These are phyloP conservation scores for Thecaphora frezii DNA, from an alignment of 1,284 basidiomycete genomes.

Conservation along the genomic window DNA sequence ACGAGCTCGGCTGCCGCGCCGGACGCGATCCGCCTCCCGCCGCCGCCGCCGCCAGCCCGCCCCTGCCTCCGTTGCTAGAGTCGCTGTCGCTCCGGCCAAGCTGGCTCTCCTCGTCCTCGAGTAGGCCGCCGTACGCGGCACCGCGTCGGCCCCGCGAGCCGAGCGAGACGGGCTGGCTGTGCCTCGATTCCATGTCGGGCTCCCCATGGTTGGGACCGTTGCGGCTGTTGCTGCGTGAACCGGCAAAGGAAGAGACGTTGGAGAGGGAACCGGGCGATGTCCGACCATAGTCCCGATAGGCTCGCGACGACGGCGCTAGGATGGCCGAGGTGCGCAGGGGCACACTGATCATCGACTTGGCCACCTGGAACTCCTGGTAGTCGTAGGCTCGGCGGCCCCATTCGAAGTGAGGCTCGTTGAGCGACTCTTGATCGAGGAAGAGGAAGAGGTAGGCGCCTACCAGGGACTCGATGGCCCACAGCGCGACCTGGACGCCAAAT, in stretches of 20 bases:
- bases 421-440: constrained; percentile 62
- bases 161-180: constrained; percentile 31
- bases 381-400: constrained; percentile 57
- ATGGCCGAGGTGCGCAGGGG: constrained; percentile 1
- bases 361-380: constrained; percentile 35
- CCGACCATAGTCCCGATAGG: constrained; percentile 14
- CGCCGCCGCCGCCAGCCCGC: constrained; percentile 22
- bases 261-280: constrained; percentile 5
- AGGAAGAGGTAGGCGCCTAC: constrained; percentile 58
- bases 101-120: constrained; percentile 21
- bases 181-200: constrained; percentile 30
- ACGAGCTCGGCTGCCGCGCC: constrained; percentile 5
- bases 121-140: constrained; percentile 33
- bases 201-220: constrained; percentile 46
- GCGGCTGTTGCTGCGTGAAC: constrained; percentile 13
- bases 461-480: constrained; percentile 48
- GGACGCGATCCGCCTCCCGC: constrained; percentile 15
- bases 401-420: constrained; percentile 60
- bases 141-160: constrained; percentile 43
- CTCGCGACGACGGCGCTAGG: constrained; percentile 1
- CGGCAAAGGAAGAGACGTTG: constrained; percentile 1
- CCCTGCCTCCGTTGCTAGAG: neutral
- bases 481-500: constrained; percentile 55
- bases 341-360: constrained; percentile 6
- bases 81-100: constrained; percentile 6